phyloP scores from a whole-genome alignment of 2,329 filamentous ascomycete genomes.

The Colletotrichum sp. region DNA sequence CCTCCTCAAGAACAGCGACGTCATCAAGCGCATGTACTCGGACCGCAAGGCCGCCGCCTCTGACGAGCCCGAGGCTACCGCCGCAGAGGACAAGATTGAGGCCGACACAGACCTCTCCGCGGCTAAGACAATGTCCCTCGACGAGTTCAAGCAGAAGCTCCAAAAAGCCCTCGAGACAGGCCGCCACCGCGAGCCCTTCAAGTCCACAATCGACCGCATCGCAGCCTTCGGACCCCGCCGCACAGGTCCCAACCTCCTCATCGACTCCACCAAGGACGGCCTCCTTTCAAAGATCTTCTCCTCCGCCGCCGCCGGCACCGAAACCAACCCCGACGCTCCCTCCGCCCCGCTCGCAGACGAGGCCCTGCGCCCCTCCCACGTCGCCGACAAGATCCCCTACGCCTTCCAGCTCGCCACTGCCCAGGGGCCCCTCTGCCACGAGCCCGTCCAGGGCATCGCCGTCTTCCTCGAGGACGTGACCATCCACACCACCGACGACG shows the following conservation, averaged over 20 bases:
- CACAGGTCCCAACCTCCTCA: conserved; percentile 85
- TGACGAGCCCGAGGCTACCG: conserved; percentile 33
- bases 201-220: conserved; percentile 77
- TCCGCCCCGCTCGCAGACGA: conserved; percentile 48
- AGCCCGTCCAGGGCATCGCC: conserved; percentile 91
- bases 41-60: conserved; percentile 60
- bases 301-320: conserved; percentile 13
- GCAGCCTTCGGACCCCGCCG: conserved; percentile 88
- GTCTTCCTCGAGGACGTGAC: conserved; percentile 85
- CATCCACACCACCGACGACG: conserved; percentile 56
- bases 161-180: conserved; percentile 70
- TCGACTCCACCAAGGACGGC: conserved; percentile 78
- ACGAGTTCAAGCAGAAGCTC: conserved; percentile 80
- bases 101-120: conserved; percentile 62
- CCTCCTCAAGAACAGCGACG: conserved; percentile 77
- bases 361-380: conserved; percentile 65
- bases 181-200: conserved; percentile 80
- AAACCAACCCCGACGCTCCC: conserved; percentile 23
- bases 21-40: conserved; percentile 80
- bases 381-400: conserved; percentile 89
- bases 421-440: conserved; percentile 89
- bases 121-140: conserved; percentile 67
- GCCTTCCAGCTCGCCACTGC: conserved; percentile 92
- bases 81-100: conserved; percentile 38
- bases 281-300: conserved; percentile 75